A percentile compares a stretch with the other conserved stretches of the same genome.
phyloP scores from a whole-genome alignment of 169 alveolate genomes.

The Cystoisospora suis region DNA sequence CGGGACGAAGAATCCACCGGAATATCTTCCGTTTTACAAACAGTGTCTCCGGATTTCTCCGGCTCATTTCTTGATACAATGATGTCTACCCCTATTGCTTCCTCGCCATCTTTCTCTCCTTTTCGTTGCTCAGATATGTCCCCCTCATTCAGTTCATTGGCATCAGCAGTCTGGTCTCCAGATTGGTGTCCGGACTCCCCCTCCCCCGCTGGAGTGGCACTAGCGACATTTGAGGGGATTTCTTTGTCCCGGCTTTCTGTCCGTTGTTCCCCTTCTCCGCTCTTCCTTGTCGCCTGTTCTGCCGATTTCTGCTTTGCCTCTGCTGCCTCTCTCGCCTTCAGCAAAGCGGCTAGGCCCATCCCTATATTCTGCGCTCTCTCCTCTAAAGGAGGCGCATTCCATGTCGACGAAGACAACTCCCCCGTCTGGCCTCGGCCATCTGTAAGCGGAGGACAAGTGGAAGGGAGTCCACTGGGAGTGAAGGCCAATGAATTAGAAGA shows the following conservation, averaged over 20 bases:
- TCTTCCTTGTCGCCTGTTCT: neutral
- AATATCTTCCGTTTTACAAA: neutral
- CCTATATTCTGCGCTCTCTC: neutral
- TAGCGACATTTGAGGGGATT: no score
- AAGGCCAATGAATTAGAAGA: neutral
- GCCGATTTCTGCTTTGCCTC: neutral
- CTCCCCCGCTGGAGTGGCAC: no score
- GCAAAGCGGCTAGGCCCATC: slow-evolving; percentile 29
- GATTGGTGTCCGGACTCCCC: no score
- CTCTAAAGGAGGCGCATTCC: neutral
- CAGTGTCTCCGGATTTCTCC: neutral
- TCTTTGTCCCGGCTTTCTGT: no score
- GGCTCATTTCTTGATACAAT: neutral
- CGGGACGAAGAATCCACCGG: no score
- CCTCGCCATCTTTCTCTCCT: no score
- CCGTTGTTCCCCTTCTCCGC: neutral
- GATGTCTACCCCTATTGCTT: no score
- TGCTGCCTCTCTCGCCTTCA: slow-evolving; percentile 1
- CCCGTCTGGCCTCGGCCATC: neutral
- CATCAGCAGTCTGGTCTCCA: no score
- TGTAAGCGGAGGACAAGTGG: neutral
- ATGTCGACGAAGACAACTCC: neutral
- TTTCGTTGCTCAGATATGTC: no score
- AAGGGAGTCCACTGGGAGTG: neutral
- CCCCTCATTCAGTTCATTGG: no score